Evolutionary conservation across 768 basidiomycete genomes (phyloP), one percentile per base, ranked within the genome.

Genomic region (Suillus decipiens): DNA sequence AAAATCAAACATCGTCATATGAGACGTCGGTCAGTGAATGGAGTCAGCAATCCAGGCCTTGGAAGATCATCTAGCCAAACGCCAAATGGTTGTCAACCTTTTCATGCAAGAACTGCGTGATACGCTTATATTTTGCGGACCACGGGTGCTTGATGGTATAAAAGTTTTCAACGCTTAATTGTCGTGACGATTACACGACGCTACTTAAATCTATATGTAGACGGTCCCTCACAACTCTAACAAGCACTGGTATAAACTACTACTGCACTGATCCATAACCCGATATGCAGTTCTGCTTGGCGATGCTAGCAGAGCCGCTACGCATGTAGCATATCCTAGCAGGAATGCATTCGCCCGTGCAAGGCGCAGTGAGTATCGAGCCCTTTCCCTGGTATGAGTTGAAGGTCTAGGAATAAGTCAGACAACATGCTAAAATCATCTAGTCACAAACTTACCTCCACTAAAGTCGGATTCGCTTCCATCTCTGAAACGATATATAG

Each of bases 311-410:
- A 45, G 89, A 91, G 28, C 88, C 91, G 69, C 89, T 90, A 33
- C 90, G 83, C 19, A 91, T 88, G 67, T 90, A 90, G 70, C 89
- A 92, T 48, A 92, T 86, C 74, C 84, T 91, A 28, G 91, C 91
- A 1, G 72, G 64, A n/a, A 78, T 70, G 67, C 90, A 93, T 17
- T 81, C 79, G 19, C 82, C 86, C 0, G 82, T 85, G 72, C 90
- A 93, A 14, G 85, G 62, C 17, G 75, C 69, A 24, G 82, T 81
- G 36, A 75, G 78, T 36, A 86, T 73, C 6, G 89, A 89, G 61
- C 80, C 79, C 75, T 92, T 93, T 48, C 90, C 89, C 73, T 93
- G 91, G 67, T 87, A 81, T 0, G 80, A 83, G 64, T 84, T 89
- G 78, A 91, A 92, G 14, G 78, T 80, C 85, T 90, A 59, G 5